These are phyloP conservation scores for Botrytis aclada DNA, from an alignment of 2,329 filamentous ascomycete genomes.

Conservation along the genomic window DNA sequence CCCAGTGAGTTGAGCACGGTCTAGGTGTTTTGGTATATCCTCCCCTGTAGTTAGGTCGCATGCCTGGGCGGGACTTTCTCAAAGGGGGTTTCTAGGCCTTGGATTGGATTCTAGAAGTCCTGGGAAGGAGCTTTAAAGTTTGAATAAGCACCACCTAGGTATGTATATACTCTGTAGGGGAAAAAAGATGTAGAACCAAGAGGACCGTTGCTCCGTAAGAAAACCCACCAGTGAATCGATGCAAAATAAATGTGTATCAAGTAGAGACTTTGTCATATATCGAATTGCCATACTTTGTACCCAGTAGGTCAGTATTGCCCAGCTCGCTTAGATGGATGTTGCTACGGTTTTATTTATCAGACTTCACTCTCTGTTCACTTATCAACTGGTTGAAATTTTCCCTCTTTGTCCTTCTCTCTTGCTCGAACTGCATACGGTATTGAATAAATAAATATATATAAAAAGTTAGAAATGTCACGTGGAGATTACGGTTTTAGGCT, in stretches of 20 bases:
- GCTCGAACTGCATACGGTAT: neutral
- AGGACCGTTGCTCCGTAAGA: neutral
- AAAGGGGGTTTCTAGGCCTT: neutral
- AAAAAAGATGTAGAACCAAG: neutral
- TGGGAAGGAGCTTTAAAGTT: neutral
- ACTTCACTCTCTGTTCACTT: neutral
- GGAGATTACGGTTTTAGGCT: neutral
- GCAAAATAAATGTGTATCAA: neutral
- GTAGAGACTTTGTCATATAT: neutral
- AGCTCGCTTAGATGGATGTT: neutral
- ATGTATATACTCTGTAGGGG: neutral
- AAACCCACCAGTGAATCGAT: neutral
- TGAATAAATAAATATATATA: neutral
- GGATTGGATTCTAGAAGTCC: neutral
- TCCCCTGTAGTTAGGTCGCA: neutral
- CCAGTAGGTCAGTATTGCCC: no score
- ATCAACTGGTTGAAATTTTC: neutral
- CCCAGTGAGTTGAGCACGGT: constrained; percentile 7
- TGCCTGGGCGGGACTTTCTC: neutral
- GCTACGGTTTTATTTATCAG: neutral
- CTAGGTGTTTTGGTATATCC: neutral
- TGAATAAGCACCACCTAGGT: neutral
- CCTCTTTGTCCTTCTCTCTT: neutral
- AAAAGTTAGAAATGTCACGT: neutral
- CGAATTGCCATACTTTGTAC: neutral